Percentiles rank a stretch among this genome's conserved stretches.
Conservation (phyloP, 768 basidiomycete species). For the Rhodotorula paludigena region DNA sequence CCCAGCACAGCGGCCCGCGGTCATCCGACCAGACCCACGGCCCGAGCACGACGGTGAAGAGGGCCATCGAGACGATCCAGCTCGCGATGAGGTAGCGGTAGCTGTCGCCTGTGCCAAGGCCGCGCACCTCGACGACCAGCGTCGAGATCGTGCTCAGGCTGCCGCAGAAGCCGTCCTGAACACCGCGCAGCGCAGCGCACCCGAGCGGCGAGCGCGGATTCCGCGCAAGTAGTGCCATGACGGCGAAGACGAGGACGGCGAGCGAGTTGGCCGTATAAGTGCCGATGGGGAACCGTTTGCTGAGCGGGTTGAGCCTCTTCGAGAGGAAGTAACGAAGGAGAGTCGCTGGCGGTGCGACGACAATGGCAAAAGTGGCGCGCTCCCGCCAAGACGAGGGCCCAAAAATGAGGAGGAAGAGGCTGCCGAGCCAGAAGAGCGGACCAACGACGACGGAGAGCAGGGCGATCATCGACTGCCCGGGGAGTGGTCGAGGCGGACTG, state of each 20-base stretch:
- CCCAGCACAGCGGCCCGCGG: conserved; percentile 11
- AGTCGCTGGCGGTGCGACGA: conserved; percentile 85
- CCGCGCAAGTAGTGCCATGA: conserved; percentile 59
- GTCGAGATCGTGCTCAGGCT: conserved; percentile 92
- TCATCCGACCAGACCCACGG: conserved; percentile 45
- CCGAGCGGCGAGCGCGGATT: conserved; percentile 15
- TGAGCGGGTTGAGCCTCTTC: conserved; percentile 61
- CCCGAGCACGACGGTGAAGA: conserved; percentile 69
- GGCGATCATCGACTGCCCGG: conserved; percentile 13
- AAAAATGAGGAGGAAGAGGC: conserved; percentile 67
- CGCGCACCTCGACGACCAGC: conserved; percentile 72
- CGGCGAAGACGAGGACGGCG: conserved; percentile 77
- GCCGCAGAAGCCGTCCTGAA: conserved; percentile 89
- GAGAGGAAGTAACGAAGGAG: conserved; percentile 77
- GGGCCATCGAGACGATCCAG: conserved; percentile 63
- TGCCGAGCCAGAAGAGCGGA: conserved; percentile 55
- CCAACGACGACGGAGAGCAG: conserved; percentile 49
- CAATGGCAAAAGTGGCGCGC: conserved; percentile 74
- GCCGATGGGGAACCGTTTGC: conserved; percentile 65
- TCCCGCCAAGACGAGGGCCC: conserved; percentile 61
- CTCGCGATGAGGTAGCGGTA: conserved; percentile 67
- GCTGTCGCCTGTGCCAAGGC: conserved; percentile 57
- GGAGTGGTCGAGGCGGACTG: conserved; percentile 38
- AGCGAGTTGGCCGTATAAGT: conserved; percentile 69
- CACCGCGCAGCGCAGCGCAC: conserved; percentile 72